A percentile compares a stretch with the other conserved stretches of the same genome.
Evolutionary conservation across 2,329 filamentous ascomycete species (phyloP).

Genomic region (Nannizziopsis arthrosporioides): DNA sequence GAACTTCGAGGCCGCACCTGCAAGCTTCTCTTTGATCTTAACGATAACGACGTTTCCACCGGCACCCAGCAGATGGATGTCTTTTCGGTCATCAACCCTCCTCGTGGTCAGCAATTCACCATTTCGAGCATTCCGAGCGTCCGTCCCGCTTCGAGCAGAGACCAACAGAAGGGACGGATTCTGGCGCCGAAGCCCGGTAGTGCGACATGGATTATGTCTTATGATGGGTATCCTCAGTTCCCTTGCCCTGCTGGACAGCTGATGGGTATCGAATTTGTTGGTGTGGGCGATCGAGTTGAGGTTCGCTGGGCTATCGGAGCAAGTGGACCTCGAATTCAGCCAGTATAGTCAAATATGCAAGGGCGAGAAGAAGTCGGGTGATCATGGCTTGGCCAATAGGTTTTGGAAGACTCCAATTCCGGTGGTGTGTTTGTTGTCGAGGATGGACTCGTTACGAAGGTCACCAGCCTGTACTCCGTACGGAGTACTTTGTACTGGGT

Average conservation of each 20-base stretch:
- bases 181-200: slow-evolving; percentile 12
- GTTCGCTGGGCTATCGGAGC: slow-evolving; percentile 20
- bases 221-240: slow-evolving; percentile 18
- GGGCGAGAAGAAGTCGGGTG: not conserved
- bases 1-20: slow-evolving; percentile 16
- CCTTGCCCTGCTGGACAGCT: slow-evolving; percentile 17
- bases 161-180: slow-evolving; percentile 18
- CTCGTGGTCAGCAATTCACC: slow-evolving; percentile 1
- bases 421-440: too few species aligned
- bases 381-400: too few species aligned
- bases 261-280: slow-evolving; percentile 21
- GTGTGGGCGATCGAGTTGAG: slow-evolving; percentile 18
- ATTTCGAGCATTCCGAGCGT: slow-evolving; percentile 3
- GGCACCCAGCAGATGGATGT: slow-evolving; percentile 19
- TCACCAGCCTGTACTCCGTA: too few species aligned
- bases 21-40: slow-evolving; percentile 19
- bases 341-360: slow-evolving; percentile 2
- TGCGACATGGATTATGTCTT: slow-evolving; percentile 18
- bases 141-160: slow-evolving; percentile 15
- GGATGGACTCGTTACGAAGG: too few species aligned
- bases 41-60: slow-evolving; percentile 17
- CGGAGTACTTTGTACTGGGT: too few species aligned
- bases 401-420: too few species aligned
- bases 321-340: slow-evolving; percentile 17
- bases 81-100: slow-evolving; percentile 19